Percentiles rank a stretch among this genome's conserved stretches.
Conservation (phyloP, 352 stramenopile genomes). For the Thraustochytrium striatum region DNA sequence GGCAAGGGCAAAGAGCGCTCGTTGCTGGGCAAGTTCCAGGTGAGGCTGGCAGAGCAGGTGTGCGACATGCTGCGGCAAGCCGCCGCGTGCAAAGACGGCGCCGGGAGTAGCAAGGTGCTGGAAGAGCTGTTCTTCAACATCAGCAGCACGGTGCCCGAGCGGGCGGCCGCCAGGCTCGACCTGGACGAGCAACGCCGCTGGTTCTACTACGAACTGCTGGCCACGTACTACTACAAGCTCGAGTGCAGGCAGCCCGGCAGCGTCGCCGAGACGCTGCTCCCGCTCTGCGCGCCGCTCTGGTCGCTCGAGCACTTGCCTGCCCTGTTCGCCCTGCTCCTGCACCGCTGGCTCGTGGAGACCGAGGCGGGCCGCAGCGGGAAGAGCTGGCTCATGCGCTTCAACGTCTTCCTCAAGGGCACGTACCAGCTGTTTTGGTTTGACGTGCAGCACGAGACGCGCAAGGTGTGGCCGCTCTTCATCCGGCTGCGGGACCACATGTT, state of each 20-base stretch:
- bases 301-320: conserved; percentile 39
- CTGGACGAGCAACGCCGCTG: conserved; percentile 24
- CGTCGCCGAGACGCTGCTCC: background rate
- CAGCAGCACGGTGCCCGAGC: conserved; percentile 17
- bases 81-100: background rate
- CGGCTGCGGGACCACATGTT: conserved; percentile 36
- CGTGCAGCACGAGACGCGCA: conserved; percentile 31
- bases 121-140: conserved; percentile 47
- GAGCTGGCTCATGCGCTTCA: conserved; percentile 41
- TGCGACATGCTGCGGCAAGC: background rate
- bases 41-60: conserved; percentile 15
- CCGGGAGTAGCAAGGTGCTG: background rate
- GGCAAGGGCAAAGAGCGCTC: background rate
- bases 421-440: conserved; percentile 46
- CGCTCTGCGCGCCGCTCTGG: conserved; percentile 29
- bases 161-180: conserved; percentile 32
- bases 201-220: conserved; percentile 46
- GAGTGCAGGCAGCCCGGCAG: conserved; percentile 6
- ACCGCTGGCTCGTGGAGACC: conserved; percentile 32
- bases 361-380: background rate
- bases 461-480: conserved; percentile 32
- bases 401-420: conserved; percentile 29
- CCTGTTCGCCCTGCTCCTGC: conserved; percentile 25
- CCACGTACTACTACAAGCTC: conserved; percentile 35
- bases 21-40: conserved; percentile 25